phyloP scores from a whole-genome alignment of 202 grass and related monocot genomes.

The Miscanthus sacchariflorus region DNA sequence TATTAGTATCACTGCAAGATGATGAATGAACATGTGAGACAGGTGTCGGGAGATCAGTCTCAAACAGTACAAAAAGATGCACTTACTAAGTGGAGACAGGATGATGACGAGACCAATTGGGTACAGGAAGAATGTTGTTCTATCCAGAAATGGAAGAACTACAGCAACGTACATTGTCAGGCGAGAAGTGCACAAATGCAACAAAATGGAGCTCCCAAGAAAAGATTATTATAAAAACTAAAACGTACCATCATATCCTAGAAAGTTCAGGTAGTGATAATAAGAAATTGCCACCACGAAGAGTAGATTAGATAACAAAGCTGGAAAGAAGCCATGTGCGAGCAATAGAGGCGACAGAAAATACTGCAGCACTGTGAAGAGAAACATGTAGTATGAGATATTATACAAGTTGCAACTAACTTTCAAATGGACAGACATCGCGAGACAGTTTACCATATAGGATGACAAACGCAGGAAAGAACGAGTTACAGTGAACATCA shows the following conservation, averaged over 20 bases:
- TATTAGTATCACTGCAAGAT: slow-evolving; percentile 88
- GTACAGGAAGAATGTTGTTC: slow-evolving; percentile 98
- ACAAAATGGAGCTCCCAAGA: background rate
- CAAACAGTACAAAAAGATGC: slow-evolving; percentile 6
- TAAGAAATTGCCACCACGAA: slow-evolving; percentile 93
- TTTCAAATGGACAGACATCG: slow-evolving; percentile 22
- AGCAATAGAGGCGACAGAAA: slow-evolving; percentile 94
- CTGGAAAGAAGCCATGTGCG: slow-evolving; percentile 87
- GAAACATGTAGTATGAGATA: slow-evolving; percentile 41
- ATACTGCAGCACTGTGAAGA: slow-evolving; percentile 85
- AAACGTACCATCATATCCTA: slow-evolving; percentile 93
- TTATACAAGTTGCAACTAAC: slow-evolving; percentile 18
- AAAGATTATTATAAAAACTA: slow-evolving; percentile 6
- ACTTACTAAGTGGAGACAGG: slow-evolving; percentile 89
- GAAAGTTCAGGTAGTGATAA: slow-evolving; percentile 97
- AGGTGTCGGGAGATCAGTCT: slow-evolving; percentile 6
- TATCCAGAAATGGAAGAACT: slow-evolving; percentile 95
- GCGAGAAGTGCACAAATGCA: background rate
- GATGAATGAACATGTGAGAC: slow-evolving; percentile 26
- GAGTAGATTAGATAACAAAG: slow-evolving; percentile 85
- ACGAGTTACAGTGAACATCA: slow-evolving; percentile 99
- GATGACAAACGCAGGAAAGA: slow-evolving; percentile 95
- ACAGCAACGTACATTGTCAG: slow-evolving; percentile 42
- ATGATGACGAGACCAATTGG: slow-evolving; percentile 90
- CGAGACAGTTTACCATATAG: slow-evolving; percentile 77